Evolutionary conservation across 2,329 filamentous ascomycete genomes (phyloP).

Genomic region (Venturiaceae sp.): DNA sequence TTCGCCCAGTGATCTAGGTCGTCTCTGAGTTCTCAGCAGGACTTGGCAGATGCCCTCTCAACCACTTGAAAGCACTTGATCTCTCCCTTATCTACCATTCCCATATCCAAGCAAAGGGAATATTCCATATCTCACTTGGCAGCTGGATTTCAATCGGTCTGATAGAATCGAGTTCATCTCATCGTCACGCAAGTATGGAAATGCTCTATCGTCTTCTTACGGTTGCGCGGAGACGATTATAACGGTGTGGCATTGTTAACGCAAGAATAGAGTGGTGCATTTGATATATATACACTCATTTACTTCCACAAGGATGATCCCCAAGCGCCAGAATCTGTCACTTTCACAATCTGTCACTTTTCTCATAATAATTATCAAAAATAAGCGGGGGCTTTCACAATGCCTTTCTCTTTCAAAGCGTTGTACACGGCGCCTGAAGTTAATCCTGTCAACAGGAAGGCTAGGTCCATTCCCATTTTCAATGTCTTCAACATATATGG

Average conservation of each 20-base stretch:
- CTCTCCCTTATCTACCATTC: background rate
- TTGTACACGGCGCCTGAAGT: slow-evolving; percentile 54
- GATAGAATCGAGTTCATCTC: background rate
- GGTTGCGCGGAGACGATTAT: background rate
- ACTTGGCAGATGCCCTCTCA: background rate
- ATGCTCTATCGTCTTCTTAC: background rate
- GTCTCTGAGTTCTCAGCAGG: background rate
- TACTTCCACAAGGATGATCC: background rate
- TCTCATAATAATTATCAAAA: background rate
- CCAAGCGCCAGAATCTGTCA: background rate
- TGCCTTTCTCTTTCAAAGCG: slow-evolving; percentile 1
- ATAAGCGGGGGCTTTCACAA: background rate
- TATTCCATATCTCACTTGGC: background rate
- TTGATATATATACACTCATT: background rate
- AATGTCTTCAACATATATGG: slow-evolving; percentile 75
- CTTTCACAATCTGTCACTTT: background rate
- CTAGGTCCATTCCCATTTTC: slow-evolving; percentile 66
- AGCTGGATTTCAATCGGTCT: background rate
- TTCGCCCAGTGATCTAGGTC: background rate
- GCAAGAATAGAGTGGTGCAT: too few relatives aligned
- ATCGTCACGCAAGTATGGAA: background rate
- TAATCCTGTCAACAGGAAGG: slow-evolving; percentile 79
- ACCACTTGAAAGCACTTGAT: background rate
- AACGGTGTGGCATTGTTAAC: background rate
- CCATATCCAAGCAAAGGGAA: background rate